phyloP scores from a whole-genome alignment of 2,329 filamentous ascomycete species.

The Cercospora berteroae region DNA sequence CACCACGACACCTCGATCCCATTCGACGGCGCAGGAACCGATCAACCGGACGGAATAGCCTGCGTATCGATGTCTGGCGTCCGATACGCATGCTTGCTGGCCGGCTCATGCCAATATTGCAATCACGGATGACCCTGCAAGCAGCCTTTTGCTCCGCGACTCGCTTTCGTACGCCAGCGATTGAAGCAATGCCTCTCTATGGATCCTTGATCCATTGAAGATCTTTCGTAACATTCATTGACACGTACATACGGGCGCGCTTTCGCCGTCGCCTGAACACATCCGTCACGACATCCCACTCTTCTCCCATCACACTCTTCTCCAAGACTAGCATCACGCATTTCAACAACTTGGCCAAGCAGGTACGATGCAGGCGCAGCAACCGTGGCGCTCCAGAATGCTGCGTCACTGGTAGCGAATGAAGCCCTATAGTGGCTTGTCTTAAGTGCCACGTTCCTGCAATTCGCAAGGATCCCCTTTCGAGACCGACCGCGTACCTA shows the following conservation, averaged over 20 bases:
- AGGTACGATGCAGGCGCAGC: background rate
- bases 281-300: background rate
- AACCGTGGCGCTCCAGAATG: background rate
- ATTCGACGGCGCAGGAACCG: slow-evolving; percentile 3
- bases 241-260: background rate
- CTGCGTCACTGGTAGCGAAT: background rate
- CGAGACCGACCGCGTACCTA: background rate
- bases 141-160: background rate
- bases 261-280: background rate
- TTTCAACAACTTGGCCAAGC: slow-evolving; percentile 2
- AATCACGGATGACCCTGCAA: slow-evolving; percentile 3
- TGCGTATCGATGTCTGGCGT: slow-evolving; percentile 2
- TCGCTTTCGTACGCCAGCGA: background rate
- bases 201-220: background rate
- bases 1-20: background rate
- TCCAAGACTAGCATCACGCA: background rate
- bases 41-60: background rate
- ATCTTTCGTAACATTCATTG: background rate
- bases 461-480: slow-evolving; percentile 4
- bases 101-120: background rate
- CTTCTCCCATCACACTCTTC: background rate
- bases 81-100: background rate
- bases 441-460: slow-evolving; percentile 10
- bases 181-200: background rate
- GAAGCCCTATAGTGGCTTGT: slow-evolving; percentile 1